phyloP scores from a whole-genome alignment of 768 basidiomycete species.

The Tubosaeta sp. region DNA sequence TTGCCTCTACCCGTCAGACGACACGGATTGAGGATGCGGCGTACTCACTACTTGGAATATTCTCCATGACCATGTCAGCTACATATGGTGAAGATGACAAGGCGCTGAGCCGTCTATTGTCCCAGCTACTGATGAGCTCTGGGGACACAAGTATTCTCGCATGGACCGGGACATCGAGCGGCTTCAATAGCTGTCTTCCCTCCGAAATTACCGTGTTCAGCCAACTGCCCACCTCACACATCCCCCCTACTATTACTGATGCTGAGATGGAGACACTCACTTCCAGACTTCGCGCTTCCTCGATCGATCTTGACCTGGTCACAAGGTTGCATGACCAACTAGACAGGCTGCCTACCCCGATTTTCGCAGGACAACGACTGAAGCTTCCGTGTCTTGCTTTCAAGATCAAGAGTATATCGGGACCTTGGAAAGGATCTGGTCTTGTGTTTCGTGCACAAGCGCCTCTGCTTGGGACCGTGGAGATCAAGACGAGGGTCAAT shows the following conservation, averaged over 20 bases:
- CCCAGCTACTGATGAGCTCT: not conserved
- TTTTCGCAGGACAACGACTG: not conserved
- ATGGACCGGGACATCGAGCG: slow-evolving; percentile 1
- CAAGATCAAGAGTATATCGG: not conserved
- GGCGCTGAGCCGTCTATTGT: slow-evolving; percentile 3
- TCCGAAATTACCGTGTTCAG: not conserved
- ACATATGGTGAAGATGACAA: slow-evolving; percentile 4
- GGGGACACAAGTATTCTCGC: slow-evolving; percentile 7
- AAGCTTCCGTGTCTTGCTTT: not conserved
- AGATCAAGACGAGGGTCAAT: not conserved
- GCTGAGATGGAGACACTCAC: not conserved
- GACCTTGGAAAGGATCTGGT: not conserved
- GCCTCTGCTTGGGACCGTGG: not conserved
- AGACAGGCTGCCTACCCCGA: not conserved
- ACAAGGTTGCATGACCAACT: not conserved
- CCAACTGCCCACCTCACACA: not conserved
- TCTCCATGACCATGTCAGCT: not conserved
- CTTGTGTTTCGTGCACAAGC: not conserved
- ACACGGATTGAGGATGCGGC: not conserved
- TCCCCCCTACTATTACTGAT: not conserved
- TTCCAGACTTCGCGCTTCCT: not conserved
- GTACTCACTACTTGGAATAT: not conserved
- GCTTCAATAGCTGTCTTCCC: not conserved
- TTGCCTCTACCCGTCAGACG: not conserved
- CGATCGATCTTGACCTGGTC: not conserved